These are phyloP conservation scores for Capsicum chinense DNA, from an alignment of 257 asterid species.

Conservation along the genomic window DNA sequence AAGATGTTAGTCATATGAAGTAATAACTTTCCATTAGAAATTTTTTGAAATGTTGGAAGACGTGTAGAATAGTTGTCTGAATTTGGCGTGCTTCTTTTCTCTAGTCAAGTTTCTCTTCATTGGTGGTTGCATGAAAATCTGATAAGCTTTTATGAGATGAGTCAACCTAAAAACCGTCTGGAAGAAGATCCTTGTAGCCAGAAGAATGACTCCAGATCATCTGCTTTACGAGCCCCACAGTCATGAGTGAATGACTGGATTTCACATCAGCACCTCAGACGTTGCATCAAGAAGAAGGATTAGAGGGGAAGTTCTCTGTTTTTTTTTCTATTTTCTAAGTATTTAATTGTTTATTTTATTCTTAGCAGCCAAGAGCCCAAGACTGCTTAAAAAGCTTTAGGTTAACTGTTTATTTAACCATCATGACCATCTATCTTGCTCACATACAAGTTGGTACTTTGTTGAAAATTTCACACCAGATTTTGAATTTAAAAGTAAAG, in stretches of 20 bases:
- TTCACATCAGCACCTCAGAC: neutral
- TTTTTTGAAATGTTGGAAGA: neutral
- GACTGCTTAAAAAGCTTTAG: slow-evolving; percentile 29
- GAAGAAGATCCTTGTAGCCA: slow-evolving; percentile 29
- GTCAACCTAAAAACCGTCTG: slow-evolving; percentile 33
- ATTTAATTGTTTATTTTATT: slow-evolving; percentile 22
- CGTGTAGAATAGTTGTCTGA: neutral
- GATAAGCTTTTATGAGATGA: slow-evolving; percentile 17
- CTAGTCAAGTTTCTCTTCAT: slow-evolving; percentile 26
- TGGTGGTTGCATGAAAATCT: slow-evolving; percentile 15
- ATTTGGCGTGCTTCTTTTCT: slow-evolving; percentile 8
- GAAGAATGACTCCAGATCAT: slow-evolving; percentile 23
- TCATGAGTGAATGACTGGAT: too few species aligned
- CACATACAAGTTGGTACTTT: slow-evolving; percentile 44
- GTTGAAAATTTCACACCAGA: slow-evolving; percentile 29
- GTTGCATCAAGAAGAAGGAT: slow-evolving; percentile 35
- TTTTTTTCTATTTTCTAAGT: neutral
- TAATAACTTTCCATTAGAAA: neutral
- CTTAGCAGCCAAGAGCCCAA: slow-evolving; percentile 12
- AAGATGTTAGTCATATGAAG: slow-evolving; percentile 5
- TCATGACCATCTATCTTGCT: slow-evolving; percentile 29
- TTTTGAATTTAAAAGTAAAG: slow-evolving; percentile 27
- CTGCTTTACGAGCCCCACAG: slow-evolving; percentile 28
- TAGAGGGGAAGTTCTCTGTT: slow-evolving; percentile 27
- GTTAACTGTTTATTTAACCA: slow-evolving; percentile 38